These are phyloP conservation scores for Aspergillus hortae DNA, from an alignment of 2,329 filamentous ascomycete species.

Conservation along the genomic window DNA sequence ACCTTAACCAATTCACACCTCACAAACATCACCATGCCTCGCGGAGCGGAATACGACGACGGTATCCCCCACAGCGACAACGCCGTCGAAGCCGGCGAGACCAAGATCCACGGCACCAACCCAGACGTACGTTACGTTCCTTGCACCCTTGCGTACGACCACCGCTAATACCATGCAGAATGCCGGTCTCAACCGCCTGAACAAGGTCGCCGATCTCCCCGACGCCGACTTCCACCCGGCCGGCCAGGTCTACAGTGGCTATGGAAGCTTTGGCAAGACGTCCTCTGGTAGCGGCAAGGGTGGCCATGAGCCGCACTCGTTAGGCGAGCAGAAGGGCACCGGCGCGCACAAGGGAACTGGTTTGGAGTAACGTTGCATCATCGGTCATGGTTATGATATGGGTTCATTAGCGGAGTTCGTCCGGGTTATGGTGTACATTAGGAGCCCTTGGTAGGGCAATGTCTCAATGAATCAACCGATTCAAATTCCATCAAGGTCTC, in stretches of 20 bases:
- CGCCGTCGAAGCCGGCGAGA: constrained; percentile 31
- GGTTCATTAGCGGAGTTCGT: not conserved
- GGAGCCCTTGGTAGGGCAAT: no score
- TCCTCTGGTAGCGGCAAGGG: constrained; percentile 34
- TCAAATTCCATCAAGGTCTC: not conserved
- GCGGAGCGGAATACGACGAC: constrained; percentile 39
- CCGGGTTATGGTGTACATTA: no score
- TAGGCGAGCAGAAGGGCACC: constrained; percentile 34
- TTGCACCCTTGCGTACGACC: not conserved
- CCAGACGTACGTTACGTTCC: constrained; percentile 21
- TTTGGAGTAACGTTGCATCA: not conserved
- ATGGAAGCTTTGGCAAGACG: constrained; percentile 20
- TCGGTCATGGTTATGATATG: not conserved
- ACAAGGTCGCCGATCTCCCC: constrained; percentile 34
- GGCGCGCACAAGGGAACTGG: constrained; percentile 18
- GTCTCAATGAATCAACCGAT: not conserved
- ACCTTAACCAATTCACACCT: not conserved
- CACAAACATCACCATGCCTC: constrained; percentile 27
- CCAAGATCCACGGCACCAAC: constrained; percentile 34
- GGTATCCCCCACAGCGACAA: constrained; percentile 38
- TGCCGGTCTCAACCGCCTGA: constrained; percentile 26
- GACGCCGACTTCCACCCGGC: constrained; percentile 25
- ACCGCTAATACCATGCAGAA: constrained; percentile 14
- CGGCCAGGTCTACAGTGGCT: constrained; percentile 21
- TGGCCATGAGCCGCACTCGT: constrained; percentile 31